Evolutionary conservation across 495 filamentous ascomycete genomes (phyloP).

Genomic region (Xylaria flabelliformis): DNA sequence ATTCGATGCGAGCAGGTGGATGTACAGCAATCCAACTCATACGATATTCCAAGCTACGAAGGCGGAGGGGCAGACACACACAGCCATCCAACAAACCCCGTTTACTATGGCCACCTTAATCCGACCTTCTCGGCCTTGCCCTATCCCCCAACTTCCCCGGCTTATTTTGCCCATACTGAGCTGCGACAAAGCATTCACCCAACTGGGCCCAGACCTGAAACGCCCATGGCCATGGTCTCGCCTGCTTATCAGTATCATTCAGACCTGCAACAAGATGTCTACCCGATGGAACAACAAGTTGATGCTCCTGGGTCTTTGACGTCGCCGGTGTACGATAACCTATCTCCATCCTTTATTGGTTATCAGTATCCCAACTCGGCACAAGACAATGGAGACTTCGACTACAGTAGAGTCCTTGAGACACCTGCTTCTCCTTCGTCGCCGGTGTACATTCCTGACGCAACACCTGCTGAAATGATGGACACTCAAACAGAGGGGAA

Average conservation of each 20-base stretch:
- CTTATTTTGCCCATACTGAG: not conserved
- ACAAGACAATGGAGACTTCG: not conserved
- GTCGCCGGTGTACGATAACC: not conserved
- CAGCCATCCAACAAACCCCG: not conserved
- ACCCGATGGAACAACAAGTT: not conserved
- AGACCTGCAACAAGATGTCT: not conserved
- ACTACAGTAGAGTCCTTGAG: not conserved
- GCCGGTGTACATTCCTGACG: not conserved
- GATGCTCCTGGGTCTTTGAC: not conserved
- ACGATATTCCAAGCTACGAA: not conserved
- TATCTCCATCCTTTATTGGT: not conserved
- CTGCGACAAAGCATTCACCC: conserved; percentile 20
- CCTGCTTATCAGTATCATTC: conserved; percentile 10
- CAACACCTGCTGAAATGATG: not conserved
- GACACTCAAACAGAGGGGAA: not conserved
- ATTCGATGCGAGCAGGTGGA: not conserved
- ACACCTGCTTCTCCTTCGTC: conserved; percentile 8
- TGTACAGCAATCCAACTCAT: not conserved
- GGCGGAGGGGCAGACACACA: not conserved
- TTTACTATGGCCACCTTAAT: not conserved
- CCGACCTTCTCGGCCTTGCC: not conserved
- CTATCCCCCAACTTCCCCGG: conserved; percentile 1
- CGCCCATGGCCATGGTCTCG: conserved; percentile 22
- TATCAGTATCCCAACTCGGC: not conserved
- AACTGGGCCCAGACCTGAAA: conserved; percentile 22